Base-by-base conservation (phyloP, 1,139 yeast species). In the Sugiyamaella xylanicola region DNA sequence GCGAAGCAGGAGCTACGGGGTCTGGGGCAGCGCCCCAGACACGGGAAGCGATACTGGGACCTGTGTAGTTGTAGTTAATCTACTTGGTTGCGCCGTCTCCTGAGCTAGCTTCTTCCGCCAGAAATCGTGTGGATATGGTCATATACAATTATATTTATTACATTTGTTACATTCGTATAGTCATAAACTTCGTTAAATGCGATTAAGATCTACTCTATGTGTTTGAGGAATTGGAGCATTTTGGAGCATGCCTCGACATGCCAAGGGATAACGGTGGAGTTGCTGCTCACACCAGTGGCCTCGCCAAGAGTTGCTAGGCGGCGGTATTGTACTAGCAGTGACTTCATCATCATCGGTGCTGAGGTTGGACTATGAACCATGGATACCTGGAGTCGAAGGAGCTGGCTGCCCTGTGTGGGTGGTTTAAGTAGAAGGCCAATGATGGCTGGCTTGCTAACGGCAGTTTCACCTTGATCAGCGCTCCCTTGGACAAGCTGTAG, bases 201-300 rank as follows among this genome's bases (percentile, higher is more conserved):
- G 15, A 9, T 25, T 25, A 25, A 25, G 5, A 25, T 9, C 9
- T 54, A 64, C 35, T 61, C 59, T 19, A 65, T 45, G 46, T 53
- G 58, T 19, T 58, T 60, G 42, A 69, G 56, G 15, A 65, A 59
- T 35, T 68, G 59, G 32, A 63, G 64, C 62, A 85, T 77, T 66
- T 87, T 88, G 32, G 81, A 79, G 4, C 89, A 96, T 0, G 96
- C 89, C 29, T 82, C 74, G 29, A 89, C 78, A 69, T 90, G 96
- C 90, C 95, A 87, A n/a, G 97, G 97, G 1, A 85, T 74, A 40
- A 78, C 72, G 0, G 78, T 71, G 29, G 73, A 66, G 13, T 65
- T 65, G 22, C 68, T 70, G 13, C 75, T 70, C 16, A 76, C 74
- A 0, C 80, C 80, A 39, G 75, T 71, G 61, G 77, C 66, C 1